A percentile compares a stretch with the other conserved stretches of the same genome.
These are phyloP conservation scores for Mucor circinelloides DNA, from an alignment of 371 early-diverging fungal genomes.

Conservation along the genomic window DNA sequence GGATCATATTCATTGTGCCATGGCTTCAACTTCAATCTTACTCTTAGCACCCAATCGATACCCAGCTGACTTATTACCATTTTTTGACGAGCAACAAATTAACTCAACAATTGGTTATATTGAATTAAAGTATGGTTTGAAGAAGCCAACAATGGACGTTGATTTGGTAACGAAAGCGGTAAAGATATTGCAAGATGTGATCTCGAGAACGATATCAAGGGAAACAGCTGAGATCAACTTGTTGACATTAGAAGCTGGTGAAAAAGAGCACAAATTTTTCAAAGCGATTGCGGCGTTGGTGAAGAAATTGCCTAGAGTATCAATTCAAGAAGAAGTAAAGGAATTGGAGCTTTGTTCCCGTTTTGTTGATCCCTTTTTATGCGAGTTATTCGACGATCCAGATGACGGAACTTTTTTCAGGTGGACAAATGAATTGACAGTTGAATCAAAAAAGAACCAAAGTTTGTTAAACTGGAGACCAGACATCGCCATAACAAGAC, in stretches of 20 bases:
- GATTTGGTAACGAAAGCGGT: too few relatives aligned
- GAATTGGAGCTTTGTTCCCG: conserved; percentile 14
- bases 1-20: conserved; percentile 8
- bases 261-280: too few relatives aligned
- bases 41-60: conserved; percentile 9
- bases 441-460: neutral
- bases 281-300: neutral
- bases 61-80: conserved; percentile 9
- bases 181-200: too few relatives aligned
- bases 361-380: conserved; percentile 18
- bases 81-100: conserved; percentile 16
- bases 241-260: too few relatives aligned
- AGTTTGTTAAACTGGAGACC: too few relatives aligned
- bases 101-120: conserved; percentile 6
- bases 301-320: conserved; percentile 9
- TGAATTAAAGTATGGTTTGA: too few relatives aligned
- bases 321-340: conserved; percentile 8
- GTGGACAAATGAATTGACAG: conserved; percentile 10
- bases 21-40: conserved; percentile 7
- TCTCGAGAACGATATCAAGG: too few relatives aligned
- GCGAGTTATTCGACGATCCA: conserved; percentile 11
- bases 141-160: too few relatives aligned
- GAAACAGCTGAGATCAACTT: too few relatives aligned
- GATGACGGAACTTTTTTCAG: conserved; percentile 6
- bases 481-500: too few relatives aligned